Base-by-base conservation (phyloP, 768 basidiomycete species). In the Boletus eberwhitei region DNA sequence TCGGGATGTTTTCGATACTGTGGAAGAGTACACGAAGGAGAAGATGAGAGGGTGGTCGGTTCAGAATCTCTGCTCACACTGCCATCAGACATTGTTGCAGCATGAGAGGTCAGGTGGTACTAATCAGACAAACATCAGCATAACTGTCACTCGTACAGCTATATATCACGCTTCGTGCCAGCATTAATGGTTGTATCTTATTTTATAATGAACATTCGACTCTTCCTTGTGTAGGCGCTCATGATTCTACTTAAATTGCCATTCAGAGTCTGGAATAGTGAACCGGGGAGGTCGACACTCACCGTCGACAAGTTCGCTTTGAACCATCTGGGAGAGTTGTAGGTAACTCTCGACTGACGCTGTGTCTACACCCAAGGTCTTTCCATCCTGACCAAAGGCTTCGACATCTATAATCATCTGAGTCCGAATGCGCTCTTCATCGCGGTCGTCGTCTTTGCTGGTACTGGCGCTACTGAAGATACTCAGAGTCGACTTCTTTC, bases 321-420 rank as follows among this genome's bases (percentile, higher is more conserved):
- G 75, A 32, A 89, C 85, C 74, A 87, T 79, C 42, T 84, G 82
- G 35, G 77, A 77, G 53, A 93, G 74, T 16, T 75, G 67, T 38
- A 71, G 64, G 67, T 82, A 91, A 17, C 80, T 74, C 49, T 79
- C 73, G 54, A 79, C 81, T 1, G 68, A 74, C 17, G 74, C 67
- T 1, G 86, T 69, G n/a, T 83, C 75, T 5, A 95, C 82, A 4
- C 86, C 88, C 26, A 98, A 68, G 22, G 76, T 71, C 58, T 78
- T 70, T 2, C 87, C 93, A 53, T 96, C 94, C 61, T 79, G 79
- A 11, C 86, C 90, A 60, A 98, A 87, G 8, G 87, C 87, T 45
- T 88, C 81, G 0, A 96, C 89, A 64, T 99, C 97, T 16, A 91
- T 72, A 43, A 87, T 78, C 88, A 98, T 87, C 70, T 89, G 87